Conservation (phyloP, 306 rosid species). For the Corylus avellana region DNA sequence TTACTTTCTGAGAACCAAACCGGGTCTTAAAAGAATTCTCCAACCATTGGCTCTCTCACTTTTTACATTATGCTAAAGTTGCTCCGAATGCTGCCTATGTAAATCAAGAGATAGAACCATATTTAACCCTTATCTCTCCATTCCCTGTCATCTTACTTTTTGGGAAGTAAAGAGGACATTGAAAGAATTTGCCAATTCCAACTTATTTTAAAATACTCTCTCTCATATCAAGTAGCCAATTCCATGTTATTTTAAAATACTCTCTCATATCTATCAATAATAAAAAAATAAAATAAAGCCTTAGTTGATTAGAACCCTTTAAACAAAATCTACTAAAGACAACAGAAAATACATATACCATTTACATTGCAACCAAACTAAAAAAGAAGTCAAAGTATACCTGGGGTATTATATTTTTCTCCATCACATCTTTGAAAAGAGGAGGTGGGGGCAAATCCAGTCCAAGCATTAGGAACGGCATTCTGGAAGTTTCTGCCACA, state of each 20-base stretch:
- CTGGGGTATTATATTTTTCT: constrained; percentile 99
- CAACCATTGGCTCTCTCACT: not conserved
- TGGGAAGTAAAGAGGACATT: not conserved
- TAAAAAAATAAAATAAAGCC: not conserved
- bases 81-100: not conserved
- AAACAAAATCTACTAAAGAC: not conserved
- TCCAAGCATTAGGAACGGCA: constrained; percentile 97
- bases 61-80: not conserved
- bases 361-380: not conserved
- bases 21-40: not conserved
- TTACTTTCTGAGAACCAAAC: not conserved
- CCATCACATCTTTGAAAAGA: constrained; percentile 96
- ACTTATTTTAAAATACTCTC: not conserved
- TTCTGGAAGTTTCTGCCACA: constrained; percentile 61
- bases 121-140: not conserved
- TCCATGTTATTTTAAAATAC: not conserved
- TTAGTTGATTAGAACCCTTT: not conserved
- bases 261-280: not conserved
- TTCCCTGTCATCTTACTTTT: not conserved
- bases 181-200: not conserved
- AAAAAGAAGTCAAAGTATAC: constrained; percentile 36
- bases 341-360: not conserved
- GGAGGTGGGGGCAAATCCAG: constrained; percentile 99
- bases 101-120: not conserved
- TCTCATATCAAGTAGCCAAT: not conserved